Percentiles rank a stretch among this genome's conserved stretches.
Conservation (phyloP, 2,329 filamentous ascomycete genomes). For the Venturia aucupariae region DNA sequence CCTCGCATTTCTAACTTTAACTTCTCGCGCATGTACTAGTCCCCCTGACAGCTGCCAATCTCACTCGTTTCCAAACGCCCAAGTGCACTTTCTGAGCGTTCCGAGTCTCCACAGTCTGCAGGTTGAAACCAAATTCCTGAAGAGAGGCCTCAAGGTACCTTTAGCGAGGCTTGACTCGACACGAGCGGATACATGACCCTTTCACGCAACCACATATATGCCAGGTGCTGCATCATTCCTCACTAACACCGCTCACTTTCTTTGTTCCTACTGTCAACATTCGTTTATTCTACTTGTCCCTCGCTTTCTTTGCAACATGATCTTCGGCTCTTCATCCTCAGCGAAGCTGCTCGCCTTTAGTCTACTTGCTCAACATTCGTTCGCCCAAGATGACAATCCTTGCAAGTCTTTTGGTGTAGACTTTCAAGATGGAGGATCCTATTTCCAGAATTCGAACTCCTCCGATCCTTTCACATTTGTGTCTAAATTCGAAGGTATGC, state of each 20-base stretch:
- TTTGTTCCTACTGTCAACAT: background rate
- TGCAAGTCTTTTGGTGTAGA: conserved; percentile 34
- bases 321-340: conserved; percentile 11
- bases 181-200: background rate
- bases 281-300: background rate
- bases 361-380: conserved; percentile 14
- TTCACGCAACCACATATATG: background rate
- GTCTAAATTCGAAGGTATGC: conserved; percentile 32
- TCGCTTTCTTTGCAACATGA: conserved; percentile 1
- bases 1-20: background rate
- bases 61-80: background rate
- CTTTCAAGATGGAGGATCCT: conserved; percentile 34
- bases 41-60: background rate
- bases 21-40: background rate
- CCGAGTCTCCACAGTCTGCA: background rate
- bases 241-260: background rate
- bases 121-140: background rate
- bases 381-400: conserved; percentile 16
- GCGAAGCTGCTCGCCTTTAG: conserved; percentile 16
- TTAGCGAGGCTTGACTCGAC: background rate
- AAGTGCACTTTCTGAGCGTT: background rate
- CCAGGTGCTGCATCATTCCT: background rate
- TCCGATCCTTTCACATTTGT: conserved; percentile 34
- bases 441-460: conserved; percentile 38
- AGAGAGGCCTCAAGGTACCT: too few species aligned